Percentiles rank a stretch among this genome's conserved stretches.
Conservation (phyloP, 2,329 filamentous ascomycete species). For the Penicillium sp. region DNA sequence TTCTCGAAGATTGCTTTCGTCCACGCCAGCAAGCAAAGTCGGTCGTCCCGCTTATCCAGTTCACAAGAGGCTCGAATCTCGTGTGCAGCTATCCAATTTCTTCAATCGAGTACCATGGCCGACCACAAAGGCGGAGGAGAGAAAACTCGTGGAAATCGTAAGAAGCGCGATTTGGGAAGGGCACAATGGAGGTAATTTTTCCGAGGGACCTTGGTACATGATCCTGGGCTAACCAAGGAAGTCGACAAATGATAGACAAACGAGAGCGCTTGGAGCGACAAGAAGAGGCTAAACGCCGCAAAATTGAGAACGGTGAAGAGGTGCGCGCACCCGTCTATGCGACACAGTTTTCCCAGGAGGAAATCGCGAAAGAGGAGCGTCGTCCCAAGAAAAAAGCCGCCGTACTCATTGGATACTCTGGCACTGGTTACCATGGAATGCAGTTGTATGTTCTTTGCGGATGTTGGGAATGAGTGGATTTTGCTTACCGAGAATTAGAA, state of each 20-base stretch:
- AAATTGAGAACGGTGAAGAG: conserved; percentile 44
- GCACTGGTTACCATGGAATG: conserved; percentile 95
- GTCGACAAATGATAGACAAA: conserved; percentile 49
- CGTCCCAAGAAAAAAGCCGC: conserved; percentile 94
- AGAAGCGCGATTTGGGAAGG: conserved; percentile 63
- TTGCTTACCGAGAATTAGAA: conserved; percentile 29
- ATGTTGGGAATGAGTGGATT: too few relatives aligned
- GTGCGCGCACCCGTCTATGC: conserved; percentile 48
- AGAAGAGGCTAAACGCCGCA: conserved; percentile 52
- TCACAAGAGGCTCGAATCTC: conserved; percentile 2
- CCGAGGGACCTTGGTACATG: conserved; percentile 9
- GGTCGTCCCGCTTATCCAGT: conserved; percentile 1
- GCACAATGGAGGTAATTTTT: conserved; percentile 56
- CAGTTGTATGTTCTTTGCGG: conserved; percentile 60
- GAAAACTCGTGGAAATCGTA: conserved; percentile 43
- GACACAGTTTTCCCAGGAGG: conserved; percentile 62
- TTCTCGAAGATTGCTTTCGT: background rate
- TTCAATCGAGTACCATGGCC: conserved; percentile 28
- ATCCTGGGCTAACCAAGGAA: conserved; percentile 46
- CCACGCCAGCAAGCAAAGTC: background rate
- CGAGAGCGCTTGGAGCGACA: conserved; percentile 48
- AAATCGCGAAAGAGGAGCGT: conserved; percentile 80
- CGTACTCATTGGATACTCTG: conserved; percentile 90
- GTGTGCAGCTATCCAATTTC: conserved; percentile 15
- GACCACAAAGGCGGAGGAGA: conserved; percentile 32